A percentile compares a stretch with the other conserved stretches of the same genome.
Conservation (phyloP, 148 eudicot species). For the Vaccinium myrtillus region DNA sequence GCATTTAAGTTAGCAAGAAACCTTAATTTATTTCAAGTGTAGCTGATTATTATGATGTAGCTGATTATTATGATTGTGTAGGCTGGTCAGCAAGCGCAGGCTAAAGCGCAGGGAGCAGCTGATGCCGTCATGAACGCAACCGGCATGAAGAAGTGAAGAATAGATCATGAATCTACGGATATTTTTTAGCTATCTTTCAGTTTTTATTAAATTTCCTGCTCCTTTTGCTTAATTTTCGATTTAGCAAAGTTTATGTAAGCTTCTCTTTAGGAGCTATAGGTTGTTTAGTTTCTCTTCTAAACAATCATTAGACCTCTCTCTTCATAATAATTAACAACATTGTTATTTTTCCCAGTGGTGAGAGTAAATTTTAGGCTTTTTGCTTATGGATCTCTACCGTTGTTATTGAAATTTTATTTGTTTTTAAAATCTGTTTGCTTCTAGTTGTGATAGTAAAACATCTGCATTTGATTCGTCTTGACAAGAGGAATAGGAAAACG, state of each 20-base stretch:
- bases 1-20: neutral
- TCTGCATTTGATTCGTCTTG: neutral
- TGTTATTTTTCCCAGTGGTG: neutral
- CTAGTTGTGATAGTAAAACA: neutral
- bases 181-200: too few relatives aligned
- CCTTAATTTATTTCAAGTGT: neutral
- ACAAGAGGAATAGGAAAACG: too few relatives aligned
- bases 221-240: neutral
- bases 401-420: neutral
- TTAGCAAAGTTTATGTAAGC: neutral
- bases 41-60: neutral
- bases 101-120: slow-evolving; percentile 48
- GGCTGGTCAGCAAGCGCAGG: slow-evolving; percentile 61
- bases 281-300: slow-evolving; percentile 4
- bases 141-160: slow-evolving; percentile 47
- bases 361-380: neutral
- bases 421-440: neutral
- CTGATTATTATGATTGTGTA: slow-evolving; percentile 9
- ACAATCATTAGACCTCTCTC: neutral
- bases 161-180: slow-evolving; percentile 1
- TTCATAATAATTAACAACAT: neutral
- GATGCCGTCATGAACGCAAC: slow-evolving; percentile 63
- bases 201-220: neutral
- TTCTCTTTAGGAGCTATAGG: neutral
- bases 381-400: neutral